Evolutionary conservation across 2,329 filamentous ascomycete genomes (phyloP).

Genomic region (Trichoderma harzianum): DNA sequence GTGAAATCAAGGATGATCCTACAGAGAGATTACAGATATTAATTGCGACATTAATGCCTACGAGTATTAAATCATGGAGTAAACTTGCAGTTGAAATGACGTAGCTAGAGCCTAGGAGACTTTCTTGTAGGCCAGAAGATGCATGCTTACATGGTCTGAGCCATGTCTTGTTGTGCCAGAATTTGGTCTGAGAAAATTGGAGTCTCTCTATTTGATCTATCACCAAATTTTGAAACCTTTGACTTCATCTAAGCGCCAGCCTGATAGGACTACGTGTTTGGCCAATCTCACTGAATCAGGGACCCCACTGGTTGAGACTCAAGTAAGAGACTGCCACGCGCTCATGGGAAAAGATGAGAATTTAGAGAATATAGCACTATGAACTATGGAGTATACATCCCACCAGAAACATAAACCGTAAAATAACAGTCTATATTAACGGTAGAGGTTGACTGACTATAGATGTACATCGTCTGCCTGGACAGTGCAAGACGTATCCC

Average conservation of each 20-base stretch:
- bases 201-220: neutral
- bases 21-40: neutral
- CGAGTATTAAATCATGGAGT: neutral
- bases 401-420: neutral
- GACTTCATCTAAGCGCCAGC: neutral
- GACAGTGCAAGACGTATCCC: neutral
- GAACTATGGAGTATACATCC: neutral
- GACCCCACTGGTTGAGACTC: neutral
- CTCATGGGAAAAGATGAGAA: neutral
- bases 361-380: neutral
- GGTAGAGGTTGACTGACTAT: neutral
- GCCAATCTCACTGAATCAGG: neutral
- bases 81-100: neutral
- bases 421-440: neutral
- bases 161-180: neutral
- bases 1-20: neutral
- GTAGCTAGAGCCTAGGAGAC: neutral
- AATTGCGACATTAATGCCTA: neutral
- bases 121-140: neutral
- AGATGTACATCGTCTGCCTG: neutral
- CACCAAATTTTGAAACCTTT: neutral
- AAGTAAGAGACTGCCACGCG: too few species aligned
- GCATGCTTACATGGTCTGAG: neutral
- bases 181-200: neutral
- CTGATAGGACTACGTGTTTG: neutral